phyloP scores from a whole-genome alignment of 257 asterid genomes.

The Nicotiana noctiflora region DNA sequence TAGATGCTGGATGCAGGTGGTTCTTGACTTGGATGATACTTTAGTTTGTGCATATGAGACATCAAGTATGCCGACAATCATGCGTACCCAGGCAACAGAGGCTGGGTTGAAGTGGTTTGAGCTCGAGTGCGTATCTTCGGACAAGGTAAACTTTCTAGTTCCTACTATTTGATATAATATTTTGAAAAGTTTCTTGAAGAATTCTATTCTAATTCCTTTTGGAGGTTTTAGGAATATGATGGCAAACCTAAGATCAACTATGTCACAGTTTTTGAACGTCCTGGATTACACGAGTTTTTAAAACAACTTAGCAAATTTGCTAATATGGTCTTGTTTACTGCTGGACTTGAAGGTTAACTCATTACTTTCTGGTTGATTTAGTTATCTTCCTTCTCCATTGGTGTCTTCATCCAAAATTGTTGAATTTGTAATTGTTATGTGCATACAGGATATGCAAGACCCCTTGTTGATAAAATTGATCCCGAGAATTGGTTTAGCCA shows the following conservation, averaged over 20 bases:
- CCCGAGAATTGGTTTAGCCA: conserved; percentile 48
- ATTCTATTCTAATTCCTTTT: not conserved
- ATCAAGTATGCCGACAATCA: conserved; percentile 59
- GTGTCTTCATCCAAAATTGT: not conserved
- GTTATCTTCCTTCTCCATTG: not conserved
- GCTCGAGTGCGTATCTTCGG: conserved; percentile 55
- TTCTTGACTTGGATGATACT: conserved; percentile 94
- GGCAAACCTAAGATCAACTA: conserved; percentile 89
- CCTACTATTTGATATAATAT: not conserved
- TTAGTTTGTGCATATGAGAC: conserved; percentile 87
- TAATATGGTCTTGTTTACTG: conserved; percentile 78
- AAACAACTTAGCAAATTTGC: conserved; percentile 82
- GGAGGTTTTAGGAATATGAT: conserved; percentile 50
- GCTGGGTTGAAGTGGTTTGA: conserved; percentile 90
- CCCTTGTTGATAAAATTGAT: conserved; percentile 87
- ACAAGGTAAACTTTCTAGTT: conserved; percentile 38
- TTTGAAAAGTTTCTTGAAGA: not conserved
- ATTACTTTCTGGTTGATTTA: not conserved
- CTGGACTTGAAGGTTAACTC: conserved; percentile 86
- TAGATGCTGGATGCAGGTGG: conserved; percentile 55
- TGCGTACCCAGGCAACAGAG: conserved; percentile 78
- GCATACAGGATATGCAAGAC: conserved; percentile 82
- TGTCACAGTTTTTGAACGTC: conserved; percentile 97
- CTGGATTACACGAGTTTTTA: conserved; percentile 74
- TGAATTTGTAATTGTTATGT: not conserved